Base-by-base conservation (phyloP, 768 basidiomycete species). In the Termitomyces sp. region DNA sequence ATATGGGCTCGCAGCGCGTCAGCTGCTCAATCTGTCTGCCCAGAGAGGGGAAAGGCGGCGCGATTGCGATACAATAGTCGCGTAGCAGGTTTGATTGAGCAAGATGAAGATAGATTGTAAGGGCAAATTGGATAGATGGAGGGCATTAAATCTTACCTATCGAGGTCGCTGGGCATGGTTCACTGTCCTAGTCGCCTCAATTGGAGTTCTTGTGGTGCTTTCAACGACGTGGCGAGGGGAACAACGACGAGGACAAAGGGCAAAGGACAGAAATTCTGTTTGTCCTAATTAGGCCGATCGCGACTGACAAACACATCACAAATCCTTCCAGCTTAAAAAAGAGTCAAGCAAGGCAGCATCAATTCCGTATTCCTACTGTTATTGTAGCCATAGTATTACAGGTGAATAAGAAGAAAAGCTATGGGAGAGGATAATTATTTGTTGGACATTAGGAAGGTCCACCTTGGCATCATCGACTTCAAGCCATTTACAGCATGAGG, bases 1-100 rank as follows among this genome's bases (percentile, higher is more conserved):
- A 91, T 67, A 99, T 95, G 58, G 91, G 90, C 67, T 97, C 92
- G 75, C 96, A 98, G 60, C 90, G 89, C 70, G 87, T 84, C 52
- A 98, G 85, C 71, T 96, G 95, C 64, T 88, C 93, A 61, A 98
- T 98, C 79, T 98, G 95, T 70, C 95, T 97, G 72, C 55, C 48
- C 38, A 32, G 54, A 61, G 51, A 52, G 38, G 41, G 56, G 43
- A 56, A 44, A 33, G 14, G 20, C 50, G 13, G 51, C 20, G 50
- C 55, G 38, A 35, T 57, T 54, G 56, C 51, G 50, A 57, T 46
- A 18, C 41, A 26, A 23, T 33, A 40, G 41, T 33, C 50, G 57
- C 44, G 53, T 38, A 35, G 52, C 16, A 4, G 56, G 48, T 61
- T 56, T 43, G 9, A 33, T 36, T 36, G 57, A 49, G 26, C 43